Evolutionary conservation across 1,139 yeast genomes (phyloP), one percentile per base, ranked within the genome.

Genomic region (Suhomyces ambrosiae): DNA sequence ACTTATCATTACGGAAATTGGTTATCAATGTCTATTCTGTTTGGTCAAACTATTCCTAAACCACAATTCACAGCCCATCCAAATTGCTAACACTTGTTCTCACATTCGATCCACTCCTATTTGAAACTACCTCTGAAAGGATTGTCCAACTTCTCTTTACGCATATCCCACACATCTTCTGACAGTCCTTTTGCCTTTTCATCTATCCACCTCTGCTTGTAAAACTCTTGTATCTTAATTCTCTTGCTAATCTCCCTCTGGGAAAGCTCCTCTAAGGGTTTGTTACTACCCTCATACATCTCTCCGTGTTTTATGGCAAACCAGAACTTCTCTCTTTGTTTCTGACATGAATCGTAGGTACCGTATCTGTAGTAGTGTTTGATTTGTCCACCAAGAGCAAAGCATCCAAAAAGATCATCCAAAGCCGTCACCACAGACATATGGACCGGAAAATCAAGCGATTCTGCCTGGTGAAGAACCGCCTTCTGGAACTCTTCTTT

Each of bases 301-400:
- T 61, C 49, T 1, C 77, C 77, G 57, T 86, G 76, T 38, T 71
- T 68, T 27, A 90, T 53, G 46, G 97, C 90, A 61, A 90, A 89
- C 74, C 86, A 83, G 50, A 89, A 71, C 65, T 88, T 88, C 27
- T 76, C 79, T 44, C 87, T 70, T 53, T 86, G 86, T 38, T 74
- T 74, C 28, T 71, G 73, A 61, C 97, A 90, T 41, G 76, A 66
- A 39, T 83, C 80, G 52, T 87, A 74, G 30, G 81, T 77, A 3
- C 97, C 97, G 54, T 81, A 84, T 36, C 97, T 65, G 56, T 90
- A 90, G 53, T 86, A 83, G 59, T 84, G 76, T 46, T 92, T 76
- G 21, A 86, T 65, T 57, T 89, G 96, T 1, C 96, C 96, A 2
- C 97, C 97, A 3, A 89, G 56, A 0, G 96, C 86, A 65, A 86